Base-by-base conservation (phyloP, 2,329 filamentous ascomycete species). In the Hymenoscyphus linearis region DNA sequence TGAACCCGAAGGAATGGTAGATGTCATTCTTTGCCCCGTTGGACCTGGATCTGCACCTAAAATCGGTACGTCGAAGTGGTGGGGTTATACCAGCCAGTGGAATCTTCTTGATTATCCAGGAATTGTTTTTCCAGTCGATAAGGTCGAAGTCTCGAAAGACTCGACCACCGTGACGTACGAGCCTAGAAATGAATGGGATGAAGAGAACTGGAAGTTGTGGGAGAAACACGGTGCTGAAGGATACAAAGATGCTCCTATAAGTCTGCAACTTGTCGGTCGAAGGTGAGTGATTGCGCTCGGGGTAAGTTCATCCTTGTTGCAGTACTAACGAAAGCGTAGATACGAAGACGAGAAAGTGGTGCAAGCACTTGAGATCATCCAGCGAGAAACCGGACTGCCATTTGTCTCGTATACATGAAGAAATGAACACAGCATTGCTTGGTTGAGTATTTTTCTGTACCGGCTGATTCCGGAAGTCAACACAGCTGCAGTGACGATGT, bases 31-130 rank as follows among this genome's bases (percentile, higher is more conserved):
- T 0, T 85, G 81, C 60, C 86, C 86, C 0, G 81, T 78, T 0
- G 81, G 80, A 0, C 82, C 84, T 1, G 79, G 81, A 1, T 76
- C 76, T 2, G 83, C 83, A n/a, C 82, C 78, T 73, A 81, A 63
- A 78, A 73, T 67, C 61, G 74, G 62, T 64, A 85, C 64, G 72
- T 83, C 65, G 73, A 77, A 62, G 68, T 87, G 70, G 76, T 90
- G 85, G 85, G 80, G 80, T 1, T 90, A 90, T 66, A 88, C 85
- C 0, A 76, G 80, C 0, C 81, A 85, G 63, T 90, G 86, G 85
- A 90, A 90, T 69, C 67, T 89, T 50, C 78, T 90, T 1, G 86
- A 90, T 70, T 88, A 88, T 70, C 84, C 87, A 0, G 80, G 78
- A 10, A 72, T 82, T 2, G 78, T 85, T 0, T 87, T 90, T 68